Conservation (phyloP, 768 basidiomycete genomes). For the Sarcomyxa edulis region DNA sequence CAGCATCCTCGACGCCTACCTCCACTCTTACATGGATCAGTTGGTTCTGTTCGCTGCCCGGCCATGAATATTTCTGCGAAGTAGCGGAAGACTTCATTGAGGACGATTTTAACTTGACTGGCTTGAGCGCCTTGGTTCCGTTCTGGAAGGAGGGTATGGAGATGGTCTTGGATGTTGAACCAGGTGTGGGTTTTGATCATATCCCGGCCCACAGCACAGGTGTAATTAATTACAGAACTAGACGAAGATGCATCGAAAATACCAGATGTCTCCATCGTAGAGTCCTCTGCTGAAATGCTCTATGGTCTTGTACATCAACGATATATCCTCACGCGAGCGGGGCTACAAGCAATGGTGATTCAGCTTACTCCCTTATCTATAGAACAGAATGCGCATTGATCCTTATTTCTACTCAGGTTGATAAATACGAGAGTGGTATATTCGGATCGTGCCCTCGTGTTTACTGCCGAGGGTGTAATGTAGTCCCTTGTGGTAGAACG, state of each 20-base stretch:
- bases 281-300: constrained; percentile 94
- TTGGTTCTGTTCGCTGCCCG: constrained; percentile 93
- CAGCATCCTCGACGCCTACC: constrained; percentile 87
- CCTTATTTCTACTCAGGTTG: constrained; percentile 53
- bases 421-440: constrained; percentile 89
- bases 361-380: constrained; percentile 11
- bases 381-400: constrained; percentile 9
- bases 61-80: constrained; percentile 98
- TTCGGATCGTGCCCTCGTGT: constrained; percentile 97
- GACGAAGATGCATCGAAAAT: constrained; percentile 94
- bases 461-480: constrained; percentile 82
- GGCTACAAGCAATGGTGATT: constrained; percentile 93
- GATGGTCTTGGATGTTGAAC: constrained; percentile 99
- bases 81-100: constrained; percentile 99
- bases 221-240: constrained; percentile 19
- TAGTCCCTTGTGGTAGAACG: constrained; percentile 92
- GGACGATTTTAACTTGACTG: constrained; percentile 98
- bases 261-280: constrained; percentile 97
- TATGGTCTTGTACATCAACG: constrained; percentile 98
- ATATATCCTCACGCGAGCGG: constrained; percentile 92
- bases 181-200: constrained; percentile 57
- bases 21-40: constrained; percentile 93
- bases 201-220: constrained; percentile 1
- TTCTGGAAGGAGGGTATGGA: constrained; percentile 99
- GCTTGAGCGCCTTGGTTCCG: constrained; percentile 91